Conservation (phyloP, 148 eudicot species). For the Cornus suecica region DNA sequence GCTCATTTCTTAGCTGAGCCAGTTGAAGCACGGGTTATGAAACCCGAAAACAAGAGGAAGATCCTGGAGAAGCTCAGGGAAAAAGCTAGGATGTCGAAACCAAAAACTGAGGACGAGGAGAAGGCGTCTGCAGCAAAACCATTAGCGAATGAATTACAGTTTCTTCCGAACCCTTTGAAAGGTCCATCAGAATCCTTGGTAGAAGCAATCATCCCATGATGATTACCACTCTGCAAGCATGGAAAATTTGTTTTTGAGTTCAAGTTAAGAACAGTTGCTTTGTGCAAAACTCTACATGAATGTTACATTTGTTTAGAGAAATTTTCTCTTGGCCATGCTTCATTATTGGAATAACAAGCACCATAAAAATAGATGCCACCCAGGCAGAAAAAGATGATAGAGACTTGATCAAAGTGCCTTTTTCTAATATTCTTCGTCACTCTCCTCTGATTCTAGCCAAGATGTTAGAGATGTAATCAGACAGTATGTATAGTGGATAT, state of each 20-base stretch:
- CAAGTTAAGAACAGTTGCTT: neutral
- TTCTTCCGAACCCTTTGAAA: conserved; percentile 33
- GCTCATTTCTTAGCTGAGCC: conserved; percentile 15
- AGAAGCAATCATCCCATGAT: conserved; percentile 17
- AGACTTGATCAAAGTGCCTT: too few relatives aligned
- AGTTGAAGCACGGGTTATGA: conserved; percentile 47
- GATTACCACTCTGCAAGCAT: neutral
- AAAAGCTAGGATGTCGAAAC: conserved; percentile 44
- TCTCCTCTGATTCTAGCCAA: too few relatives aligned
- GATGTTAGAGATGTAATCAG: too few relatives aligned
- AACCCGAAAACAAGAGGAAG: conserved; percentile 36
- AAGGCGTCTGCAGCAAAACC: conserved; percentile 14
- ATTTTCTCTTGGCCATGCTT: too few relatives aligned
- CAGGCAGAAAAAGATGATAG: too few relatives aligned
- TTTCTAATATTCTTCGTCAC: too few relatives aligned
- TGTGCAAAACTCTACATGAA: too few relatives aligned
- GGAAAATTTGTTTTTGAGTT: too few relatives aligned
- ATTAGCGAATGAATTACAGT: conserved; percentile 18
- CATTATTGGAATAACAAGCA: too few relatives aligned
- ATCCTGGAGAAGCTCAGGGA: conserved; percentile 48
- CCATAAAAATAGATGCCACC: too few relatives aligned
- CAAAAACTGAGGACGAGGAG: conserved; percentile 23
- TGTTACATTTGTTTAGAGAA: too few relatives aligned
- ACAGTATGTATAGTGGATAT: too few relatives aligned
- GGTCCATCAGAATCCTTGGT: conserved; percentile 13